phyloP scores from a whole-genome alignment of 768 basidiomycete genomes.

The Pseudohyphozyma bogoriensis region DNA sequence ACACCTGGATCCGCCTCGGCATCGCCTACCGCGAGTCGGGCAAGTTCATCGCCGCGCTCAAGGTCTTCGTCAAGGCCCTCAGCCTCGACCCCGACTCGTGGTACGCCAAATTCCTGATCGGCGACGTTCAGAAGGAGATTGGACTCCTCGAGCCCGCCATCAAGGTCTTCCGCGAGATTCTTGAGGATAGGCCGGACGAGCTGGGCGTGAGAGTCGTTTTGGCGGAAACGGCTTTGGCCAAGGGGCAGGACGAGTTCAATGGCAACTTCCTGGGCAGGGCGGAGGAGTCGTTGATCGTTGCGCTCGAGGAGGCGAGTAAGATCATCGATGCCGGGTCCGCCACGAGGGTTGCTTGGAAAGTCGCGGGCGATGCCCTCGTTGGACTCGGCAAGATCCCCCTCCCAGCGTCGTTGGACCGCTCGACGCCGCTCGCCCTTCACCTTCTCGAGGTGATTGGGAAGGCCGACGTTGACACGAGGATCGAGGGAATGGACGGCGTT shows the following conservation, averaged over 20 bases:
- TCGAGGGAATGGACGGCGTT: conserved; percentile 17
- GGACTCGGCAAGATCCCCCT: conserved; percentile 46
- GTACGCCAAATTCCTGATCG: conserved; percentile 73
- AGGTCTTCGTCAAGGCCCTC: conserved; percentile 65
- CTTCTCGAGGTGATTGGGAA: conserved; percentile 11
- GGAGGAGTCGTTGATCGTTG: conserved; percentile 57
- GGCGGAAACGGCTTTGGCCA: conserved; percentile 59
- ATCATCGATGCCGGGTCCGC: conserved; percentile 50
- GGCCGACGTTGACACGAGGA: conserved; percentile 27
- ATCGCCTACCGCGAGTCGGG: conserved; percentile 85
- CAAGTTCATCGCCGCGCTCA: conserved; percentile 76
- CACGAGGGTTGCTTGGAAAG: conserved; percentile 70
- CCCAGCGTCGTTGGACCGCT: not conserved
- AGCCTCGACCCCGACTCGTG: conserved; percentile 68
- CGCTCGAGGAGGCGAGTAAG: conserved; percentile 48
- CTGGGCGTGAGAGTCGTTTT: conserved; percentile 61
- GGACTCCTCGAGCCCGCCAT: conserved; percentile 70
- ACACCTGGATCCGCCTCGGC: conserved; percentile 82
- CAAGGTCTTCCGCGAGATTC: conserved; percentile 50
- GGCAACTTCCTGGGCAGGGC: conserved; percentile 68
- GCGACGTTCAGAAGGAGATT: conserved; percentile 68
- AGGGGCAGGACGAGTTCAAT: conserved; percentile 54
- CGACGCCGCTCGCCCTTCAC: not conserved
- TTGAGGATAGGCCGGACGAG: conserved; percentile 53
- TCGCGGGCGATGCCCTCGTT: conserved; percentile 62